Evolutionary conservation across 805 yeast genomes (phyloP), one percentile per base, ranked within the genome.

Genomic region (Spathaspora passalidarum): DNA sequence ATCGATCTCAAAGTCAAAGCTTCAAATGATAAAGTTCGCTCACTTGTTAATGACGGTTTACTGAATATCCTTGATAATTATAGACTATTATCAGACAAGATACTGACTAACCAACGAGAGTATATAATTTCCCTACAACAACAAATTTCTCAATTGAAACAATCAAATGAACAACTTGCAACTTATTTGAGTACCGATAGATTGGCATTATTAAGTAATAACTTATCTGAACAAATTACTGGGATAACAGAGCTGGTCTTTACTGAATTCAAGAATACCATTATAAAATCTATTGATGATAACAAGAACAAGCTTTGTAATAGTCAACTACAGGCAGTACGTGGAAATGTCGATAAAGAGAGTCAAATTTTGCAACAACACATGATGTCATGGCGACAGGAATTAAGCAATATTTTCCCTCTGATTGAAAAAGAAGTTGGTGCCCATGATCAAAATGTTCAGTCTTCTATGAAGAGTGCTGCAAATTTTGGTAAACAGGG

Each of bases 111-210:
- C 8, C 49, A 46, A 20, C 25, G 38, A 9, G 45, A 42, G 16
- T 42, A 41, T 26, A 7, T 26, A 6, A 32, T 22, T 14, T 21
- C 17, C 4, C 32, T 46, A n/a, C 38, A 49, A 34, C 44, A 42
- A 11, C 42, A 44, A 5, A 20, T 53, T 4, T 41, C 46, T 8
- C 49, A 53, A 42, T 46, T 49, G 23, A 51, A 47, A 40, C 41
- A 32, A 7, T 45, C 51, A 13, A 53, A 51, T 42, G 51, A 51
- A 18, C 48, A 49, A 38, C 23, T 57, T 3, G 43, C 56, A 7
- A 49, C 50, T 3, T 57, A 49, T 35, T 48, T 57, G 16, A 35
- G 38, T 26, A 51, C 53, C 11, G 55, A 56, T 17, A 52, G 51
- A 38, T 46, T 57, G 14, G 11, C 16, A 9, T 9, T 29, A 3